Evolutionary conservation across 2,329 filamentous ascomycete species (phyloP).

Genomic region (Lecanicillium sp.): DNA sequence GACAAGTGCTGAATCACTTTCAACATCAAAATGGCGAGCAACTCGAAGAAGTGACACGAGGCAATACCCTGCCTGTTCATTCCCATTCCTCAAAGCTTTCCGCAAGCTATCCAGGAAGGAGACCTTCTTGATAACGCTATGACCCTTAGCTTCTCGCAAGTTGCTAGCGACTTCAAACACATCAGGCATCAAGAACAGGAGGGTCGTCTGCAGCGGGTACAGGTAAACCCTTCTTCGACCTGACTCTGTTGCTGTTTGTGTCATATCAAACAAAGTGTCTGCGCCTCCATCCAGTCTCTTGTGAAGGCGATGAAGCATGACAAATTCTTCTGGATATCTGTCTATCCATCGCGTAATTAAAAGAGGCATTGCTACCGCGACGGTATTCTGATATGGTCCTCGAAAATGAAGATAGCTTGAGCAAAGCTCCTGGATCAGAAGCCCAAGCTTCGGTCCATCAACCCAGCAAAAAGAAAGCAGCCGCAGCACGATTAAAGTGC

Average conservation of each 20-base stretch:
- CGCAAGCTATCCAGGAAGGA: conserved; percentile 57
- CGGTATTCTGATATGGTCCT: conserved; percentile 56
- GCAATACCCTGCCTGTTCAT: conserved; percentile 62
- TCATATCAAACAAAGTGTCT: conserved; percentile 65
- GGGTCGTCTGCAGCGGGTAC: conserved; percentile 56
- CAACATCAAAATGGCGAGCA: conserved; percentile 56
- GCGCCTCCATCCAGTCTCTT: conserved; percentile 58
- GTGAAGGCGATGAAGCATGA: conserved; percentile 54
- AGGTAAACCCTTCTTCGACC: conserved; percentile 49
- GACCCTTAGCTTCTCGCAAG: conserved; percentile 56
- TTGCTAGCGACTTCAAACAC: conserved; percentile 66
- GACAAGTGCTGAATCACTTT: conserved; percentile 57
- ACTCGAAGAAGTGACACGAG: conserved; percentile 56
- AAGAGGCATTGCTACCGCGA: conserved; percentile 56
- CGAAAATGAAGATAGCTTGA: conserved; percentile 62
- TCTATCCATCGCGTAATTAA: conserved; percentile 62
- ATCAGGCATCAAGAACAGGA: conserved; percentile 60
- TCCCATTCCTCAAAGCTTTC: conserved; percentile 57
- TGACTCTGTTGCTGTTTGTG: conserved; percentile 54
- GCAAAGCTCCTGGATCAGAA: conserved; percentile 60
- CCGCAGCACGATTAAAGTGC: conserved; percentile 49
- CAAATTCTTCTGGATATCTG: conserved; percentile 58
- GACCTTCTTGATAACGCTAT: conserved; percentile 59
- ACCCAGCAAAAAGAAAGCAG: conserved; percentile 60
- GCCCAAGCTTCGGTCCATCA: conserved; percentile 54